Conservation (phyloP, 352 stramenopile species). For the Thalassiosira exigua region DNA sequence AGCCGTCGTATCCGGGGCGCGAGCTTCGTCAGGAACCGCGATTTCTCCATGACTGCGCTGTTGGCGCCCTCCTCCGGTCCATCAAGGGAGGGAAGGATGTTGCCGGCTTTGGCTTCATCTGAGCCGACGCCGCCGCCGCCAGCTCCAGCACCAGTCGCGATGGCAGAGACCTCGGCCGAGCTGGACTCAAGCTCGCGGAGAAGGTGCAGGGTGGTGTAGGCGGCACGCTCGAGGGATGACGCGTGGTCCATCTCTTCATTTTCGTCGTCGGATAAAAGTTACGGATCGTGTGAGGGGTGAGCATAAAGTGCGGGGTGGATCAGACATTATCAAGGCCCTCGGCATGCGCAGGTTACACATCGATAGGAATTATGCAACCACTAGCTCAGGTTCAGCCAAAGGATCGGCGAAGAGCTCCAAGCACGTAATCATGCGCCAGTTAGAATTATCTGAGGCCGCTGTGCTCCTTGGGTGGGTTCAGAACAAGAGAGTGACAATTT, state of each 20-base stretch:
- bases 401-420: too few relatives aligned
- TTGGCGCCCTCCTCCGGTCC: conserved; percentile 43
- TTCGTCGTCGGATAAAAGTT: not conserved
- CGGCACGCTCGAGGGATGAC: conserved; percentile 73
- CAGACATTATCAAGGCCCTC: too few relatives aligned
- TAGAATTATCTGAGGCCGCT: too few relatives aligned
- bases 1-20: conserved; percentile 77
- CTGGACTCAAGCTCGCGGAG: conserved; percentile 72
- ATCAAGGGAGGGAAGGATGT: conserved; percentile 29
- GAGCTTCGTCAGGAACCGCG: conserved; percentile 81
- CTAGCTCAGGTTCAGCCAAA: too few relatives aligned
- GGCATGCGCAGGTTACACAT: too few relatives aligned
- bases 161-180: conserved; percentile 61
- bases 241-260: conserved; percentile 53
- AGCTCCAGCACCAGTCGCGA: conserved; percentile 33
- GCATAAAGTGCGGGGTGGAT: not conserved
- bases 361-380: too few relatives aligned
- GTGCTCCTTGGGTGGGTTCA: too few relatives aligned
- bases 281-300: conserved; percentile 4
- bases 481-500: too few relatives aligned
- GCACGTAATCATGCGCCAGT: too few relatives aligned
- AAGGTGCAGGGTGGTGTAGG: conserved; percentile 71
- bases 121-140: not conserved
- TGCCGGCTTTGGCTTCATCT: conserved; percentile 15
- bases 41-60: conserved; percentile 68